Evolutionary conservation across 2,329 filamentous ascomycete genomes (phyloP).

Genomic region (Diplocarpon mali): DNA sequence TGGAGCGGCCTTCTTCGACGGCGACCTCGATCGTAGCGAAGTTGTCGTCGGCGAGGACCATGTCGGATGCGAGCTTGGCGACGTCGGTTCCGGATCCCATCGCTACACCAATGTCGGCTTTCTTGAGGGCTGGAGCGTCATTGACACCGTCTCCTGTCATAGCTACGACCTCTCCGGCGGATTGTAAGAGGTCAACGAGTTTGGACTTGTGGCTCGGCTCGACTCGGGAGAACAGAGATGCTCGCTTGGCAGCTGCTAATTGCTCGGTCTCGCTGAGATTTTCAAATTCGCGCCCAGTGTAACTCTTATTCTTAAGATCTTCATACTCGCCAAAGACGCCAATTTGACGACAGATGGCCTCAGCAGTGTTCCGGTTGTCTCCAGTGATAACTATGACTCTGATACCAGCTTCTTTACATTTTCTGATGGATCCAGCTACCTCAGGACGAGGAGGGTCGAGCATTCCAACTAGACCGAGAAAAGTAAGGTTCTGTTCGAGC

Average conservation of each 20-base stretch:
- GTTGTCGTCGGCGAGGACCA: slow-evolving; percentile 98
- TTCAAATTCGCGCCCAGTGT: slow-evolving; percentile 90
- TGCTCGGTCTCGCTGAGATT: slow-evolving; percentile 68
- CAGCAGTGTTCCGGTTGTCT: slow-evolving; percentile 94
- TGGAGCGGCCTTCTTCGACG: slow-evolving; percentile 92
- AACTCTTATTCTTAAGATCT: slow-evolving; percentile 84
- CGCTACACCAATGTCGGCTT: slow-evolving; percentile 95
- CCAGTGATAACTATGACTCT: slow-evolving; percentile 96
- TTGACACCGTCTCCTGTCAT: slow-evolving; percentile 99
- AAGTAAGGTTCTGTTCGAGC: slow-evolving; percentile 87
- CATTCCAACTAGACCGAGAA: slow-evolving; percentile 92
- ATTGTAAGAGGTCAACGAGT: slow-evolving; percentile 91
- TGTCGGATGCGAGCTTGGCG: slow-evolving; percentile 90
- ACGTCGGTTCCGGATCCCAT: slow-evolving; percentile 99
- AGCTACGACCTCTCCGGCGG: slow-evolving; percentile 84
- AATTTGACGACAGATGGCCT: slow-evolving; percentile 95
- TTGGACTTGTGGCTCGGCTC: slow-evolving; percentile 97
- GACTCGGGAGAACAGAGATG: slow-evolving; percentile 89
- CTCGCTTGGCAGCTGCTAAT: slow-evolving; percentile 70
- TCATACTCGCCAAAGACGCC: slow-evolving; percentile 79
- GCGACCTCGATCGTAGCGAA: slow-evolving; percentile 95
- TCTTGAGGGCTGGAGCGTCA: slow-evolving; percentile 94
- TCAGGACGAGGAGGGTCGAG: slow-evolving; percentile 91
- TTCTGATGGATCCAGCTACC: slow-evolving; percentile 72
- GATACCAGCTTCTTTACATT: slow-evolving; percentile 89